Percentiles rank a stretch among this genome's conserved stretches.
Evolutionary conservation across 1,139 yeast species (phyloP).

Genomic region (Candida pseudoviswanathii): DNA sequence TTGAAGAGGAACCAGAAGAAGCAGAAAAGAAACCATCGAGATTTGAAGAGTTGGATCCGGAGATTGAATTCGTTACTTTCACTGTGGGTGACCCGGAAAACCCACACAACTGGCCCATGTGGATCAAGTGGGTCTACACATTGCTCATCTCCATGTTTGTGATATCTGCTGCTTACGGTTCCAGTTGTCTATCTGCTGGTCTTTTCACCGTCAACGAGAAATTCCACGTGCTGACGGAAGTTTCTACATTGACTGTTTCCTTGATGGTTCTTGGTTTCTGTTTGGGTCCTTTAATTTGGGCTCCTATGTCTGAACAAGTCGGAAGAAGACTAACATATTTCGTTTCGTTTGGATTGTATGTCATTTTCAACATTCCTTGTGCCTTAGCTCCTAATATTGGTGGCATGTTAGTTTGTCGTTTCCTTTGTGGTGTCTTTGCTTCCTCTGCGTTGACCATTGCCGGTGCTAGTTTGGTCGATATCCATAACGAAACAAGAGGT

Average conservation of each 20-base stretch:
- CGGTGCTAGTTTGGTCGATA: conserved; percentile 89
- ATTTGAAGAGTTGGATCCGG: conserved; percentile 51
- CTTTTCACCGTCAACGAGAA: conserved; percentile 62
- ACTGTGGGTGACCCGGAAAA: conserved; percentile 76
- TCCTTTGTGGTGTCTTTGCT: conserved; percentile 84
- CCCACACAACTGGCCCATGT: conserved; percentile 78
- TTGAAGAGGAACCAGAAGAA: conserved; percentile 13
- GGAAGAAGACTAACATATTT: conserved; percentile 87
- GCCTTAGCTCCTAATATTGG: conserved; percentile 86
- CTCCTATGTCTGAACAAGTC: conserved; percentile 82
- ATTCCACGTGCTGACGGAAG: conserved; percentile 73
- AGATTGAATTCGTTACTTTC: conserved; percentile 81
- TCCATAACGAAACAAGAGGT: conserved; percentile 80
- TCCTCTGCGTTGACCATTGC: conserved; percentile 84
- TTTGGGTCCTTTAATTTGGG: conserved; percentile 88
- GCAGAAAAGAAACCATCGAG: conserved; percentile 15
- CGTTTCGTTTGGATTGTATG: conserved; percentile 71
- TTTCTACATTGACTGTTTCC: conserved; percentile 76
- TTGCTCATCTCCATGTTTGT: conserved; percentile 66
- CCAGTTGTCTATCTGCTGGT: conserved; percentile 88
- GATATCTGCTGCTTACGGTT: conserved; percentile 87
- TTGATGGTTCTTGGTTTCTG: conserved; percentile 88
- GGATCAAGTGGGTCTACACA: conserved; percentile 68
- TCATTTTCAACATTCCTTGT: conserved; percentile 83
- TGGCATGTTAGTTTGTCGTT: conserved; percentile 75